These are phyloP conservation scores for Plantago coronopus DNA, from an alignment of 305 asterid genomes.

Conservation along the genomic window DNA sequence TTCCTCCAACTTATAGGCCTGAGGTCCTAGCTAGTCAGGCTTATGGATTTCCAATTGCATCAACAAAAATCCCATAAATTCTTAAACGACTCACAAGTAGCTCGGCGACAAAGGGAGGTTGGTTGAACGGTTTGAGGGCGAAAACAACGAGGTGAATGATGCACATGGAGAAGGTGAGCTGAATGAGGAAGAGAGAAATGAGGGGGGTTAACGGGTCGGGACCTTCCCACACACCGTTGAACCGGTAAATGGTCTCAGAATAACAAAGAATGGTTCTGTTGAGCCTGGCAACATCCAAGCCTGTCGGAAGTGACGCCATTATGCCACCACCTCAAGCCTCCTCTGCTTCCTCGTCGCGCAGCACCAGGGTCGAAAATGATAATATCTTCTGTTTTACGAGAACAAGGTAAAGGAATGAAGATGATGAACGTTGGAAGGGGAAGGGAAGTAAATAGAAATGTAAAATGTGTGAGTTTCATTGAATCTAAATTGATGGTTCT, in stretches of 20 bases:
- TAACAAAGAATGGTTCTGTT: slow-evolving; percentile 50
- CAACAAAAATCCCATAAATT: neutral
- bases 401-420: neutral
- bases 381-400: neutral
- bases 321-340: slow-evolving; percentile 21
- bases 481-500: slow-evolving; percentile 21
- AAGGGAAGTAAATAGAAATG: slow-evolving; percentile 3
- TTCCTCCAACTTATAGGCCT: too few species aligned
- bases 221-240: slow-evolving; percentile 94
- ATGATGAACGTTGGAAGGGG: neutral
- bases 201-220: slow-evolving; percentile 87
- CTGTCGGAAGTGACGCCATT: neutral
- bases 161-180: slow-evolving; percentile 55
- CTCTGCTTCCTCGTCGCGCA: slow-evolving; percentile 30
- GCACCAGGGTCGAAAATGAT: too few species aligned
- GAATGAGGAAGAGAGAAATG: slow-evolving; percentile 79
- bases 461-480: slow-evolving; percentile 4
- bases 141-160: slow-evolving; percentile 43
- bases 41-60: too few species aligned
- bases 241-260: slow-evolving; percentile 66
- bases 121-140: slow-evolving; percentile 57
- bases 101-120: slow-evolving; percentile 74
- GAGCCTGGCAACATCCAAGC: slow-evolving; percentile 30
- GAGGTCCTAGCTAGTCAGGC: too few species aligned
- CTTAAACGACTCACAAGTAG: slow-evolving; percentile 47